Percentiles rank a stretch among this genome's conserved stretches.
Conservation (phyloP, 805 yeast species). For the Diddensiella caesifluorescens region DNA sequence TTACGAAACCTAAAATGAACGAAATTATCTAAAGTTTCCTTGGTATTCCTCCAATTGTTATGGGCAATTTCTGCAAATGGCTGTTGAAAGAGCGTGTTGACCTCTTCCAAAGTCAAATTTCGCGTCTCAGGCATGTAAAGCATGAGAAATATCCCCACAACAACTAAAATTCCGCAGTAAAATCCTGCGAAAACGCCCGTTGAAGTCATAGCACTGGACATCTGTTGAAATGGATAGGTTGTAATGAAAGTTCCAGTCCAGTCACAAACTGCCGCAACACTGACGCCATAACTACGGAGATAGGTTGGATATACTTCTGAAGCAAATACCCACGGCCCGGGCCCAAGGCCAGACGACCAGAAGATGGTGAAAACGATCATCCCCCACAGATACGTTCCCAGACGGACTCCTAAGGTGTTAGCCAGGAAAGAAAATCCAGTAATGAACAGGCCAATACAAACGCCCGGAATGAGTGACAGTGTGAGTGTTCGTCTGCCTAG, state of each 20-base stretch:
- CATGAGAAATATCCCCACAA: constrained; percentile 13
- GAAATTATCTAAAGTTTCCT: constrained; percentile 3
- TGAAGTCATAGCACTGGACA: constrained; percentile 3
- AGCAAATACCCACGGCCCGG: constrained; percentile 8
- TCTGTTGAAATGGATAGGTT: not conserved
- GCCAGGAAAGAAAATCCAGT: constrained; percentile 46
- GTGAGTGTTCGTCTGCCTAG: constrained; percentile 50
- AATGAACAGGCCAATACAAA: constrained; percentile 40
- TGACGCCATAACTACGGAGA: constrained; percentile 5
- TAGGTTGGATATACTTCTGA: constrained; percentile 7
- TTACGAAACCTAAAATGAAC: constrained; percentile 6
- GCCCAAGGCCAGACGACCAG: constrained; percentile 4
- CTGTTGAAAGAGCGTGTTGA: constrained; percentile 27
- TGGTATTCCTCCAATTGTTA: constrained; percentile 4
- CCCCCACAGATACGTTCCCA: constrained; percentile 9
- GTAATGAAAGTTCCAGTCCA: constrained; percentile 24
- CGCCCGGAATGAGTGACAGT: constrained; percentile 44
- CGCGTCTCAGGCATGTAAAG: constrained; percentile 40
- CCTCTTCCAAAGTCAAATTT: constrained; percentile 39
- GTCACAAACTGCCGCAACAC: constrained; percentile 3
- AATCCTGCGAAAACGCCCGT: constrained; percentile 5
- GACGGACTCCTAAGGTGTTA: constrained; percentile 33
- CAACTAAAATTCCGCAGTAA: not conserved
- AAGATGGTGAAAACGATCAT: constrained; percentile 3
- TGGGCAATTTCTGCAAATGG: constrained; percentile 1